Evolutionary conservation across 2,329 filamentous ascomycete species (phyloP), one percentile per base, ranked within the genome.

Genomic region (Colletotrichum spinosum): DNA sequence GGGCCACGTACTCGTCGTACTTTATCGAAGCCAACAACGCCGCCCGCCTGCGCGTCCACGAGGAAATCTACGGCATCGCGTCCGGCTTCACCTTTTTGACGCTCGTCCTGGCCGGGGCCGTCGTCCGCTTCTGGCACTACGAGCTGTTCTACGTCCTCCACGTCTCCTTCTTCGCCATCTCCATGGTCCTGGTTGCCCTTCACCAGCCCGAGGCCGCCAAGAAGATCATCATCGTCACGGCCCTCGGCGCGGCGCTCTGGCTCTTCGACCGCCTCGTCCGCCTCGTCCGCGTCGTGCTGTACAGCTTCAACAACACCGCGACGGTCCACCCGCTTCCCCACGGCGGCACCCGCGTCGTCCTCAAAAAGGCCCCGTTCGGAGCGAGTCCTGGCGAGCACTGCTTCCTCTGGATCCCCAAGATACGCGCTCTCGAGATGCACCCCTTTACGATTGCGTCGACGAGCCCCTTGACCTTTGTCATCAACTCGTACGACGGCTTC

Each of bases 351-450:
- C 83, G 85, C 42, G 80, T 89, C n/a, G 78, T 81, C 0, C 75
- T 89, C 38, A 75, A 79, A 54, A 85, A 86, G 72, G 79, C 82
- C 3, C 82, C 83, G 1, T 65, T 79, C 0, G 74, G 76, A 2
- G 82, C 83, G 1, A 73, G 76, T 2, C 81, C 88, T 0, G 88
- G 87, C 2, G 85, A 86, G 67, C 88, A 91, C 71, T 87, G 86
- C 69, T 90, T 89, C 70, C 74, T 91, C 37, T 90, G 87, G 86
- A 82, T 90, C 7, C 89, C 88, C 0, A 77, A 77, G 5, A 81
- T 90, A 52, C 83, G 88, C 9, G 69, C 78, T 2, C 76, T 84
- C 15, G 85, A 90, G 74, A 87, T 84, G 2, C 89, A 91, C 67
- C 88, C 88, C 0, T 90, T 90, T 69, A 90, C 88, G 2, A 85